Base-by-base conservation (phyloP, 257 asterid species). In the Paulownia fortunei region DNA sequence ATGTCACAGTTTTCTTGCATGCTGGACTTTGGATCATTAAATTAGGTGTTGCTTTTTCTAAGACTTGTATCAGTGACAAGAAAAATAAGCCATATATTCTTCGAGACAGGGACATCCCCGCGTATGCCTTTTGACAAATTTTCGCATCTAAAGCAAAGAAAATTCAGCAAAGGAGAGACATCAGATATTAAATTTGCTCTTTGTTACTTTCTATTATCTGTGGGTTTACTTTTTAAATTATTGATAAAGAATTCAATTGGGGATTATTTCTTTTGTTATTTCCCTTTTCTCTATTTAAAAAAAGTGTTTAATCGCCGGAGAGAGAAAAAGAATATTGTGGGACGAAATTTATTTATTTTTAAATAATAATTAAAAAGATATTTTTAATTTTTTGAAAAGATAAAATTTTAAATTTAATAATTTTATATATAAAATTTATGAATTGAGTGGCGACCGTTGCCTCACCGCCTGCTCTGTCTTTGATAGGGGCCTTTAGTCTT, bases 31-130 rank as follows among this genome's bases (percentile, higher is more conserved):
- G 16, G 51, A 67, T 46, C 32, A 67, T 49, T 67, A 56, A 62
- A 64, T 30, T 27, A 2, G 51, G 46, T 8, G 24, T 30, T 47
- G 21, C 0, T 24, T 72, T 76, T 9, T 54, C 62, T 0, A 56
- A 64, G 79, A 75, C 83, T 79, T 56, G 80, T 76, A 58, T 71
- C 5, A 15, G 71, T 44, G 82, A 83, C 79, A 76, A 79, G 11
- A 79, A 46, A 65, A 34, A 32, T 21, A 3, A 58, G 56, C 76
- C 36, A 10, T 47, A 58, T 71, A 79, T 79, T 79, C 81, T 63
- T 41, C 49, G 12, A 18, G 62, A 74, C 12, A 74, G 64, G 13
- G 63, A 55, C 76, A 49, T 46, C 8, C 0, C 55, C 61, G 36
- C 78, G 51, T 37, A 27, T 39, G 13, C 15, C 52, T 65, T 19